Evolutionary conservation across 345 rosid species (phyloP).

Genomic region (Excoecaria cochinchinensis): DNA sequence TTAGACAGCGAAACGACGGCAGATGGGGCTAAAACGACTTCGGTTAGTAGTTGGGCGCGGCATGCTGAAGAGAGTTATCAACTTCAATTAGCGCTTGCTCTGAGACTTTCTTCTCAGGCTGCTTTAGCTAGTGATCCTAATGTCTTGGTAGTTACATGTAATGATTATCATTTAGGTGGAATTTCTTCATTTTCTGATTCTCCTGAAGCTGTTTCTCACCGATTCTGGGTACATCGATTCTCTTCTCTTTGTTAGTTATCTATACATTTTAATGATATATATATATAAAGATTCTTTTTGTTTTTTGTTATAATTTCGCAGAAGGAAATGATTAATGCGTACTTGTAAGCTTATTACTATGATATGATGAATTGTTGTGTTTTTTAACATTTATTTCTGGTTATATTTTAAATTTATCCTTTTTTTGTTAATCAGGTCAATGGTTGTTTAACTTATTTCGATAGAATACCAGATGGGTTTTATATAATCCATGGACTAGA

Average conservation of each 20-base stretch:
- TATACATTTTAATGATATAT: not conserved
- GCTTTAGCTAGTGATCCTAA: conserved; percentile 23
- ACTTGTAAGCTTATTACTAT: too few relatives aligned
- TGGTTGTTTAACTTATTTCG: conserved; percentile 25
- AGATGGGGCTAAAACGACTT: not conserved
- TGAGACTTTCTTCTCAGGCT: conserved; percentile 26
- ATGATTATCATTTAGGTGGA: not conserved
- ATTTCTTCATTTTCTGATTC: conserved; percentile 5
- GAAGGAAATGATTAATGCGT: not conserved
- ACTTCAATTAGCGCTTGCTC: conserved; percentile 24
- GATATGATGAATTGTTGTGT: not conserved
- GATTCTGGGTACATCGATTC: conserved; percentile 25
- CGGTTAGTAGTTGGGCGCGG: conserved; percentile 26
- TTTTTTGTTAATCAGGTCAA: conserved; percentile 18
- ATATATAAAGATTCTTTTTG: not conserved
- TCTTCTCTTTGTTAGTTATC: too few relatives aligned
- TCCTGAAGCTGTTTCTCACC: conserved; percentile 20
- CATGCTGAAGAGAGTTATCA: conserved; percentile 33
- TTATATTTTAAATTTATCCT: too few relatives aligned
- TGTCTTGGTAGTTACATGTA: conserved; percentile 16
- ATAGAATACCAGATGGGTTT: conserved; percentile 32
- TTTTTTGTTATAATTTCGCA: not conserved
- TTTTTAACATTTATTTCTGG: not conserved
- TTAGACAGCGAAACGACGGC: not conserved
- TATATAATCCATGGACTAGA: conserved; percentile 30